Base-by-base conservation (phyloP, 2,329 filamentous ascomycete genomes). In the Apiospora pterosperma region DNA sequence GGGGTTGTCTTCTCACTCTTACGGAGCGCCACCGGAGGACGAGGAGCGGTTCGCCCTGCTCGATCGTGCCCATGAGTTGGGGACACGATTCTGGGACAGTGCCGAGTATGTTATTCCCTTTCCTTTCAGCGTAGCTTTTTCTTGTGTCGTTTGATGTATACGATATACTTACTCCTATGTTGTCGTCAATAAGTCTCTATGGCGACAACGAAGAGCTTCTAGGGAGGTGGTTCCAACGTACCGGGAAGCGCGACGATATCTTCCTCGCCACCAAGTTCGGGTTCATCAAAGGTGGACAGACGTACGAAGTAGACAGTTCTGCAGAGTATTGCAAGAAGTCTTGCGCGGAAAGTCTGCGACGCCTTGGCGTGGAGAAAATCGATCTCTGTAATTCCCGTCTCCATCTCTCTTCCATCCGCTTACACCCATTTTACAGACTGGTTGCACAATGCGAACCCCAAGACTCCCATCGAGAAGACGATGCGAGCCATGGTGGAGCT, bases 281-380 rank as follows among this genome's bases (percentile, higher is more conserved):
- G 25, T 59, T 64, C 1, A 28, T 59, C 5, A 65, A 64, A 59
- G 42, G 59, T 28, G 14, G 39, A n/a, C 39, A 14, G 14, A 63
- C 63, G 25, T 19, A 31, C 28, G 23, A n/a, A 12, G 28, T 67
- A 6, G 70, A 77, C 60, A 73, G 68, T 10, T 69, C 70, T 4
- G 77, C 76, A 0, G 74, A 70, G 19, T 69, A 77, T 65, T 74
- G 67, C 41, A 66, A 65, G 14, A 60, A 65, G 62, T 66, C 72
- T 11, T 70, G 68, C 38, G 74, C 74, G 23, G 67, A 65, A 23
- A 81, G 77, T 55, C 75, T 88, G 38, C 62, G 78, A 70, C 76
- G 78, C 28, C 74, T 90, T 1, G 81, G 82, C 0, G 79, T 84
- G 0, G 77, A 80, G 5, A 81, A 81, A 61, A 82, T 89, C 64